These are phyloP conservation scores for Apophysomyces sp. DNA, from an alignment of 371 early-diverging fungal species.

Conservation along the genomic window DNA sequence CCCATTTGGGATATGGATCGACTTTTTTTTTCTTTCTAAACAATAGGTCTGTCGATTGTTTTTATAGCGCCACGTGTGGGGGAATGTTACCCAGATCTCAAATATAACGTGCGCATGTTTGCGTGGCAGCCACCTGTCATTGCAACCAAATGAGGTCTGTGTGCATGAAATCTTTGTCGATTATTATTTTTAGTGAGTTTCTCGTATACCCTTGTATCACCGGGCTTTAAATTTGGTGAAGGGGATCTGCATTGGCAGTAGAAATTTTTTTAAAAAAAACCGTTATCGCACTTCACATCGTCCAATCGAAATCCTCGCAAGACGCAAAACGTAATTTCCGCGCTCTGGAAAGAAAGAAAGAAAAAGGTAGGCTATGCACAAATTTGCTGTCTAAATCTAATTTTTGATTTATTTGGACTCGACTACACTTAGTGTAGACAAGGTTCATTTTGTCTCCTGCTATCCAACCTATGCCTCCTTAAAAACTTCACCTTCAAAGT, in stretches of 20 bases:
- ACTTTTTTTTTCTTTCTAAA: not conserved
- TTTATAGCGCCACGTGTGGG: not conserved
- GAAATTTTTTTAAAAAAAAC: too few relatives aligned
- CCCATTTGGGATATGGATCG: not conserved
- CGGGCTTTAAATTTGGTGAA: not conserved
- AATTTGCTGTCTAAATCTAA: too few relatives aligned
- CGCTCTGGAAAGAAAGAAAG: not conserved
- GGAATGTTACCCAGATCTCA: not conserved
- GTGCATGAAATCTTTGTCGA: not conserved
- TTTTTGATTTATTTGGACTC: not conserved
- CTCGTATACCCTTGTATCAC: not conserved
- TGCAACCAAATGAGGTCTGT: not conserved
- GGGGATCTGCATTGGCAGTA: not conserved
- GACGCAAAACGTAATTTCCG: not conserved
- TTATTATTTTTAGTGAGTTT: not conserved
- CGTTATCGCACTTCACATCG: not conserved
- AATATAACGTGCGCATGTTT: not conserved
- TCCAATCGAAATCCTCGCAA: not conserved
- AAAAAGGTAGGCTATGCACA: too few relatives aligned
- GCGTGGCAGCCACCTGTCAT: conserved; percentile 3
- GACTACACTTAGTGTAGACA: not conserved
- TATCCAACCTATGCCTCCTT: not conserved
- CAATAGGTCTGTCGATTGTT: conserved; percentile 2
- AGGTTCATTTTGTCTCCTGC: not conserved
- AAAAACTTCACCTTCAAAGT: not conserved